These are phyloP conservation scores for Sclerotinia spermophila DNA, from an alignment of 2,329 filamentous ascomycete species.

Conservation along the genomic window DNA sequence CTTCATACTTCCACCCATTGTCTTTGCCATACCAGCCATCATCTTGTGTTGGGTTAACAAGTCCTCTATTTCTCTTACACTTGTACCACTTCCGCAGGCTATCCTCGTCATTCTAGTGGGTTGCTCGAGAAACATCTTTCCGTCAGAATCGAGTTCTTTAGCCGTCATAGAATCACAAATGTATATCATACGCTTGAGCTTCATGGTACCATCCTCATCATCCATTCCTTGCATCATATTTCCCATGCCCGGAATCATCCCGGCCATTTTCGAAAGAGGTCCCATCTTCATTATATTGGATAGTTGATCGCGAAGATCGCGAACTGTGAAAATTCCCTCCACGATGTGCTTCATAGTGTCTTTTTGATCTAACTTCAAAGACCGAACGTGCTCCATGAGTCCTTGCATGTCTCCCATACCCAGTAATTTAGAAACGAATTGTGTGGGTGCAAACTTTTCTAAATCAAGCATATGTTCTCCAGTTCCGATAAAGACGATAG, in stretches of 20 bases:
- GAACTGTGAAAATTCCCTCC: constrained; percentile 92
- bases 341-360: constrained; percentile 99
- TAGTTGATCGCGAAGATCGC: constrained; percentile 91
- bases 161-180: constrained; percentile 98
- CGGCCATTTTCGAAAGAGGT: constrained; percentile 91
- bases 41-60: constrained; percentile 95
- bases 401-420: constrained; percentile 98
- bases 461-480: constrained; percentile 96
- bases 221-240: constrained; percentile 95
- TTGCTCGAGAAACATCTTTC: constrained; percentile 89
- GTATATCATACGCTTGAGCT: constrained; percentile 97
- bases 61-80: constrained; percentile 90
- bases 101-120: constrained; percentile 90
- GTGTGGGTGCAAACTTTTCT: constrained; percentile 86
- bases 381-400: constrained; percentile 93
- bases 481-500: constrained; percentile 96
- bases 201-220: constrained; percentile 89
- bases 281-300: constrained; percentile 99
- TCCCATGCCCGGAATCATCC: constrained; percentile 95
- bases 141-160: constrained; percentile 92
- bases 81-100: constrained; percentile 84
- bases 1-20: constrained; percentile 96
- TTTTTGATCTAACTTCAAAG: constrained; percentile 92
- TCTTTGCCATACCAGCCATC: constrained; percentile 99
- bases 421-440: constrained; percentile 89